Conservation (phyloP, 225 moss, liverwort and hornwort genomes). For the Pseudisothecium myosuroides region DNA sequence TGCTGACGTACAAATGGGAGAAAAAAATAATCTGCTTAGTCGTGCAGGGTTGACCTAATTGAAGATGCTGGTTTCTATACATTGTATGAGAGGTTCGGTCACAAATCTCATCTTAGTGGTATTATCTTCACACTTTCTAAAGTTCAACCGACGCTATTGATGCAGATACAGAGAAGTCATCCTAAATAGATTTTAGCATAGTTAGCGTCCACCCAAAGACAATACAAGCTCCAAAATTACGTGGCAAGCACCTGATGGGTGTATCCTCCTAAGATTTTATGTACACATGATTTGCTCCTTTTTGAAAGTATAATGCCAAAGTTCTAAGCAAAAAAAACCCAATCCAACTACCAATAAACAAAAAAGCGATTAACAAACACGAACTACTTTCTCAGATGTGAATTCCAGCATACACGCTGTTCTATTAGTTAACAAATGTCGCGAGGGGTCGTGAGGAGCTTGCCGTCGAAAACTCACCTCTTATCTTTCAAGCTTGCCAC, state of each 20-base stretch:
- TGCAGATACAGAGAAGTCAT: background rate
- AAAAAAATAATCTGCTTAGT: background rate
- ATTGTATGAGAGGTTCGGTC: background rate
- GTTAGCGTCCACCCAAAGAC: background rate
- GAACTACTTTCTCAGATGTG: background rate
- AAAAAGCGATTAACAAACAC: background rate
- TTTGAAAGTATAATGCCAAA: background rate
- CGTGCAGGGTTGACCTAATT: background rate
- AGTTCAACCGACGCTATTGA: background rate
- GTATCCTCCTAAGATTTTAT: background rate
- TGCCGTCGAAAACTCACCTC: slow-evolving; percentile 10
- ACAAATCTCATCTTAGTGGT: background rate
- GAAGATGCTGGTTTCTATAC: background rate
- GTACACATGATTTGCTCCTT: background rate
- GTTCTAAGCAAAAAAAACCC: background rate
- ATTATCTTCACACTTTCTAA: background rate
- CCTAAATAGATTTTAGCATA: background rate
- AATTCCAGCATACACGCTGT: background rate
- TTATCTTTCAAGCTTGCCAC: slow-evolving; percentile 36
- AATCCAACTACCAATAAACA: background rate
- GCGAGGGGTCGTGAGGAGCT: background rate
- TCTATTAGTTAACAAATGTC: background rate
- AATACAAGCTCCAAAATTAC: background rate
- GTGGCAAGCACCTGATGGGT: background rate
- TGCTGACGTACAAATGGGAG: background rate